Evolutionary conservation across 306 rosid genomes (phyloP).

Genomic region (Chamaecrista fasciculata): DNA sequence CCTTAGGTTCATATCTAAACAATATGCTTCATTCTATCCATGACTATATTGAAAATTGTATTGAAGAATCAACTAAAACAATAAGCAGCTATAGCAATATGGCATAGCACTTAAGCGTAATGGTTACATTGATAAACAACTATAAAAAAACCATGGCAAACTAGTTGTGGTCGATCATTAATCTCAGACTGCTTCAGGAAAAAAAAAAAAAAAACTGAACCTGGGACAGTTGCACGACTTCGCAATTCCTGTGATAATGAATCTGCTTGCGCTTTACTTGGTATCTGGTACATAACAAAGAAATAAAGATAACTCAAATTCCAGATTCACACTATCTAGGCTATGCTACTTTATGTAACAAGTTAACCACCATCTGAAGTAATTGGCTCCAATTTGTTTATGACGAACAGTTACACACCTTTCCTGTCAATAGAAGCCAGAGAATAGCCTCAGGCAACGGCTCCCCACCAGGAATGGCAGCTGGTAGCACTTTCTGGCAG

Average conservation of each 20-base stretch:
- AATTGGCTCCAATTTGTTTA: slow-evolving; percentile 26
- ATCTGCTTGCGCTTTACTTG: slow-evolving; percentile 90
- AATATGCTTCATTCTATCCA: neutral
- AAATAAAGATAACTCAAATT: slow-evolving; percentile 24
- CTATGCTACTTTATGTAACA: neutral
- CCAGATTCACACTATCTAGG: neutral
- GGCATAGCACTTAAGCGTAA: neutral
- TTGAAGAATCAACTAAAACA: neutral
- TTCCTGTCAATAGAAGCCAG: slow-evolving; percentile 95
- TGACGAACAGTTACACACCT: slow-evolving; percentile 43
- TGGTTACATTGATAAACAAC: neutral
- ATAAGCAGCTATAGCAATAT: neutral
- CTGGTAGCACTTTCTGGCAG: slow-evolving; percentile 84
- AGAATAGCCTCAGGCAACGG: slow-evolving; percentile 93
- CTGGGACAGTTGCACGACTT: slow-evolving; percentile 84
- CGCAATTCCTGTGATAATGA: slow-evolving; percentile 77
- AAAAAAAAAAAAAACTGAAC: slow-evolving; percentile 33
- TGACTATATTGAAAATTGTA: neutral
- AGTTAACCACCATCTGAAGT: slow-evolving; percentile 4
- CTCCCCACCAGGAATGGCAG: slow-evolving; percentile 87
- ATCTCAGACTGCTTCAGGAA: slow-evolving; percentile 20
- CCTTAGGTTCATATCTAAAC: slow-evolving; percentile 7
- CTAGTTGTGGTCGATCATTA: neutral
- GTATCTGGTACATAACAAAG: slow-evolving; percentile 52
- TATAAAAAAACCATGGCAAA: neutral